Evolutionary conservation across 1,284 basidiomycete species (phyloP).

Genomic region (Pholiota adiposa): DNA sequence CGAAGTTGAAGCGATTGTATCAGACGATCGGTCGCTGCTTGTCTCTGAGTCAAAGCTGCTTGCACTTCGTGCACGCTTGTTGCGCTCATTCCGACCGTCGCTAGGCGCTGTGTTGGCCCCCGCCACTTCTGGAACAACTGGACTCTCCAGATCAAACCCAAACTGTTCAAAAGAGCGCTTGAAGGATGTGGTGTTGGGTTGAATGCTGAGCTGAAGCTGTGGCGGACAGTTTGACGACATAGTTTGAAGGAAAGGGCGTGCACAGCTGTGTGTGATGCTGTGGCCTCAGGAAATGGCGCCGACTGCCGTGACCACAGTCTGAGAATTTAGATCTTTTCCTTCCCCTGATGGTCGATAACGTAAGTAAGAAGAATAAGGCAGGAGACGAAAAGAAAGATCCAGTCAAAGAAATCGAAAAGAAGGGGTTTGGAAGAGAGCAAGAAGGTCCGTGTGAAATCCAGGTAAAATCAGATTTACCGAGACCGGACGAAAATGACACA

Average conservation of each 20-base stretch:
- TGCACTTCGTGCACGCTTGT: slow-evolving; percentile 49
- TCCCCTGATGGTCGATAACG: background rate
- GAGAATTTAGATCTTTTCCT: slow-evolving; percentile 1
- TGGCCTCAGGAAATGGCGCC: slow-evolving; percentile 3
- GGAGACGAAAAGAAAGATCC: no score
- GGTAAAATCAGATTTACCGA: no score
- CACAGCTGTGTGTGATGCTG: background rate
- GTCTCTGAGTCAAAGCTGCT: slow-evolving; percentile 38
- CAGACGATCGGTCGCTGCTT: slow-evolving; percentile 30
- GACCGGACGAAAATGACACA: no score
- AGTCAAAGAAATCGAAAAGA: background rate
- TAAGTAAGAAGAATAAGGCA: background rate
- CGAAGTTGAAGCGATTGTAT: slow-evolving; percentile 32
- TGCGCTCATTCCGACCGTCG: slow-evolving; percentile 40
- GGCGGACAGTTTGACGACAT: slow-evolving; percentile 36
- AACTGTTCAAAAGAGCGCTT: slow-evolving; percentile 62
- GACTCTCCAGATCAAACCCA: slow-evolving; percentile 51
- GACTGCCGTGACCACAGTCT: background rate
- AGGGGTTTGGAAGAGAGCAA: background rate
- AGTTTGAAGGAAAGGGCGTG: slow-evolving; percentile 1
- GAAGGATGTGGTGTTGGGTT: slow-evolving; percentile 51
- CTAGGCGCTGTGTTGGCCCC: slow-evolving; percentile 29
- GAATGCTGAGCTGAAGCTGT: slow-evolving; percentile 48
- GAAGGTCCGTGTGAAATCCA: no score
- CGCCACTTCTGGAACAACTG: slow-evolving; percentile 30